Conservation (phyloP, 2,329 filamentous ascomycete species). For the Clarireedia monteithiana region DNA sequence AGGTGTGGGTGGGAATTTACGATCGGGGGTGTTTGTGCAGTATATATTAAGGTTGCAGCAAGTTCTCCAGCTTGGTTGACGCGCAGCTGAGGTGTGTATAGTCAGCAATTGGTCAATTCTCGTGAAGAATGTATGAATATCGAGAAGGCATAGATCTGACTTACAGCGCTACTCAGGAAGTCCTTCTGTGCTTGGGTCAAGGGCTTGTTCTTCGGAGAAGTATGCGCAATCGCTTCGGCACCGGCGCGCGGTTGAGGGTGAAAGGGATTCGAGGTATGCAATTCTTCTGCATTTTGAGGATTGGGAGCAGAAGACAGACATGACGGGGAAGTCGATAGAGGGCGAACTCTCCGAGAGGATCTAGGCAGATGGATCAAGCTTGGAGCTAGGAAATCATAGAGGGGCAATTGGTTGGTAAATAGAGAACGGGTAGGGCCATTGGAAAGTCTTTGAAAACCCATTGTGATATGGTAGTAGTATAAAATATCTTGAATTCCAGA, state of each 20-base stretch:
- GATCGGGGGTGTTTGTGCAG: slow-evolving; percentile 76
- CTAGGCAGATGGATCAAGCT: slow-evolving; percentile 23
- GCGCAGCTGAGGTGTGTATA: slow-evolving; percentile 50
- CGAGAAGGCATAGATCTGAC: slow-evolving; percentile 18
- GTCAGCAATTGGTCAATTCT: not conserved
- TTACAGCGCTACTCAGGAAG: slow-evolving; percentile 67
- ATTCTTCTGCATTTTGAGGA: not conserved
- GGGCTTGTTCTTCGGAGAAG: slow-evolving; percentile 30
- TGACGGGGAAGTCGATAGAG: slow-evolving; percentile 17
- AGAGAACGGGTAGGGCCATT: slow-evolving; percentile 10
- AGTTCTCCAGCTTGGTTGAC: slow-evolving; percentile 97
- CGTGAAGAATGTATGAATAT: not conserved
- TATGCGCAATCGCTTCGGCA: not conserved
- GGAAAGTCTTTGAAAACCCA: slow-evolving; percentile 1
- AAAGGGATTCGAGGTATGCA: not conserved
- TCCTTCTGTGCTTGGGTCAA: slow-evolving; percentile 63
- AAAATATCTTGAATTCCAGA: too few relatives aligned
- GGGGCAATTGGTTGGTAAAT: slow-evolving; percentile 13
- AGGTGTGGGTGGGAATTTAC: slow-evolving; percentile 77
- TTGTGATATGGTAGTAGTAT: not conserved
- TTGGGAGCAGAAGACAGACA: not conserved
- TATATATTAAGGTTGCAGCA: slow-evolving; percentile 93
- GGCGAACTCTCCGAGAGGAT: slow-evolving; percentile 14
- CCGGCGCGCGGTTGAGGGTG: not conserved
- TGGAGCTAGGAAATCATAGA: slow-evolving; percentile 35